Evolutionary conservation across 371 early-diverging fungal genomes (phyloP), one percentile per base, ranked within the genome.

Genomic region (Mycotypha africana): DNA sequence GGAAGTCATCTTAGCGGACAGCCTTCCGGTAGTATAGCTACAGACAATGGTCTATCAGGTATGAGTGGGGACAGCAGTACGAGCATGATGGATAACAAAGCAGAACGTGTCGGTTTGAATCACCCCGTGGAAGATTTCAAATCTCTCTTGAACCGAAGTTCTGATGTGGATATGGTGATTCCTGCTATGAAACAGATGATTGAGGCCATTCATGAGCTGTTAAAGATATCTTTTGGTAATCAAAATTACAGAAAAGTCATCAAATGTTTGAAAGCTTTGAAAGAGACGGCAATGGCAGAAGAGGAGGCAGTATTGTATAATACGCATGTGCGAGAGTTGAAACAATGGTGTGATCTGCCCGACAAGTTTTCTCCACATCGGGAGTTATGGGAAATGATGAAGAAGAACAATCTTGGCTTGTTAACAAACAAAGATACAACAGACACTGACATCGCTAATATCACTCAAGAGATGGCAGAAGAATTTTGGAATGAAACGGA

Each of bases 51-150:
- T n/a, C n/a, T n/a, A n/a, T n/a, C n/a, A n/a, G n/a, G n/a, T n/a
- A n/a, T n/a, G n/a, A n/a, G n/a, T n/a, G n/a, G n/a, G n/a, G n/a
- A n/a, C n/a, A n/a, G n/a, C n/a, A n/a, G n/a, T n/a, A n/a, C n/a
- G n/a, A n/a, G n/a, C n/a, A n/a, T n/a, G n/a, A n/a, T n/a, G n/a
- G n/a, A n/a, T n/a, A n/a, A n/a, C n/a, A n/a, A 63, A 14, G 62
- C 77, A n/a, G 58, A 65, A 0, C 58, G 63, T 17, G 74, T 86
- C 4, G 69, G 76, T 2, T 55, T 73, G 0, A 62, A 60, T 2
- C 65, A 77, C 32, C 87, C 87, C 16, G 70, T 84, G 6, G 56
- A 53, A 16, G 84, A 85, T 31, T 86, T 85, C 46, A 60, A 67
- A 6, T 65, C 72, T 15, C 70, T 86, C 74, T 41, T 83, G 7